Conservation (phyloP, 176 grass and related monocot species). For the Oryza rufipogon region DNA sequence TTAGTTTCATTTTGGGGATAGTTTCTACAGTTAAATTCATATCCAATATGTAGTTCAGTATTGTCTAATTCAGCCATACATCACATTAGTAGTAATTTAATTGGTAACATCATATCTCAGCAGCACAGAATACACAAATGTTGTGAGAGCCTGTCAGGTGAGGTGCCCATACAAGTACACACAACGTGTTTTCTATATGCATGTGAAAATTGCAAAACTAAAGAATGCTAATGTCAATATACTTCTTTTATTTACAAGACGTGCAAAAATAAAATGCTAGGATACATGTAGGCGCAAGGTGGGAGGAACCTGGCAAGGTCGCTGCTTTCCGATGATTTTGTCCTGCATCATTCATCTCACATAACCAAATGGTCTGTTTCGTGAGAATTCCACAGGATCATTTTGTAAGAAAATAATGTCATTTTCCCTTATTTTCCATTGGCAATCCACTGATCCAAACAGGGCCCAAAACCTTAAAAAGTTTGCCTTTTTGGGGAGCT, state of each 20-base stretch:
- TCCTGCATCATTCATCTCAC: slow-evolving; percentile 22
- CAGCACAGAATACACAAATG: background rate
- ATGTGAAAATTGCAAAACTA: slow-evolving; percentile 24
- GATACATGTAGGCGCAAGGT: slow-evolving; percentile 13
- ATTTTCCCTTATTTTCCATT: slow-evolving; percentile 6
- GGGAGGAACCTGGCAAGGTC: background rate
- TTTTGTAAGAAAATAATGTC: background rate
- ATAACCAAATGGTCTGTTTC: slow-evolving; percentile 7
- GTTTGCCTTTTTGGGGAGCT: background rate
- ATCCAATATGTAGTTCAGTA: background rate
- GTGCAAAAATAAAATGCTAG: slow-evolving; percentile 25
- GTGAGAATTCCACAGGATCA: background rate
- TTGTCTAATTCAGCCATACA: background rate
- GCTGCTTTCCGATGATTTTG: background rate
- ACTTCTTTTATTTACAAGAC: slow-evolving; percentile 42
- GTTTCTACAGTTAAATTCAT: slow-evolving; percentile 6
- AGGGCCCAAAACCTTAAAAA: background rate
- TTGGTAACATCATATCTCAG: slow-evolving; percentile 7
- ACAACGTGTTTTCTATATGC: slow-evolving; percentile 18
- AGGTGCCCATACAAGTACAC: slow-evolving; percentile 4
- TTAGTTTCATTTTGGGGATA: background rate
- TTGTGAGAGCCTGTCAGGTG: slow-evolving; percentile 16
- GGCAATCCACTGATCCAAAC: background rate
- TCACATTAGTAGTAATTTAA: too few species aligned
- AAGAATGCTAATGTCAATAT: slow-evolving; percentile 37